Evolutionary conservation across 139 green algal genomes (phyloP).

Genomic region (Micromonas pusilla): DNA sequence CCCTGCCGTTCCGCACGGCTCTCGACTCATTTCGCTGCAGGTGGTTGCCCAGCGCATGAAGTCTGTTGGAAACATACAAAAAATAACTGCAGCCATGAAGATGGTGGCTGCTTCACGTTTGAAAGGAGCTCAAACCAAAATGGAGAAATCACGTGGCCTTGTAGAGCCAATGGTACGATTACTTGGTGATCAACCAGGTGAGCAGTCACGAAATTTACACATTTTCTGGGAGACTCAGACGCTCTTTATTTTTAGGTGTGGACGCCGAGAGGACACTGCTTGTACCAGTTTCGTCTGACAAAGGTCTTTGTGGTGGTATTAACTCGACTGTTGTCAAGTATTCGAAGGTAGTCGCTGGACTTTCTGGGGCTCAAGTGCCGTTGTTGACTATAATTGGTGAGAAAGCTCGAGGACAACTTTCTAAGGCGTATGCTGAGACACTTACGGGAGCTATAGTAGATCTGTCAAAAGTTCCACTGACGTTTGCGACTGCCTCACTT

Average conservation of each 20-base stretch:
- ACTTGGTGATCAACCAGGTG: slow-evolving; percentile 85
- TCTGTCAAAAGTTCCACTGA: slow-evolving; percentile 56
- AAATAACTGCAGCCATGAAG: slow-evolving; percentile 99
- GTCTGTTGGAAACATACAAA: slow-evolving; percentile 95
- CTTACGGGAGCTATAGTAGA: slow-evolving; percentile 11
- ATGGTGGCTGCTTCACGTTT: slow-evolving; percentile 99
- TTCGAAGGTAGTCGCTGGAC: slow-evolving; percentile 36
- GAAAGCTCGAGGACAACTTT: slow-evolving; percentile 82
- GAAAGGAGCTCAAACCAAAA: slow-evolving; percentile 65
- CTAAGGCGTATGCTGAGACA: background rate
- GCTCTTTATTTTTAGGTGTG: too few species aligned
- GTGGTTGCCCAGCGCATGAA: slow-evolving; percentile 90
- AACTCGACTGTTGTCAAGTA: slow-evolving; percentile 94
- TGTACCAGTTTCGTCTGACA: slow-evolving; percentile 84
- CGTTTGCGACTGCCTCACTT: slow-evolving; percentile 58
- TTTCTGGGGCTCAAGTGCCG: background rate
- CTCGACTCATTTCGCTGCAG: slow-evolving; percentile 9
- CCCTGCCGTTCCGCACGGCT: too few species aligned
- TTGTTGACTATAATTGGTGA: slow-evolving; percentile 50
- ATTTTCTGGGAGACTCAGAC: too few species aligned
- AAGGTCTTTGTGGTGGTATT: slow-evolving; percentile 93
- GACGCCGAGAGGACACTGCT: slow-evolving; percentile 50
- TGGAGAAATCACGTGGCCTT: slow-evolving; percentile 70
- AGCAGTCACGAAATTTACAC: too few species aligned
- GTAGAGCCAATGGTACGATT: slow-evolving; percentile 72